Base-by-base conservation (phyloP, 2,329 filamentous ascomycete genomes). In the Venturia asperata region DNA sequence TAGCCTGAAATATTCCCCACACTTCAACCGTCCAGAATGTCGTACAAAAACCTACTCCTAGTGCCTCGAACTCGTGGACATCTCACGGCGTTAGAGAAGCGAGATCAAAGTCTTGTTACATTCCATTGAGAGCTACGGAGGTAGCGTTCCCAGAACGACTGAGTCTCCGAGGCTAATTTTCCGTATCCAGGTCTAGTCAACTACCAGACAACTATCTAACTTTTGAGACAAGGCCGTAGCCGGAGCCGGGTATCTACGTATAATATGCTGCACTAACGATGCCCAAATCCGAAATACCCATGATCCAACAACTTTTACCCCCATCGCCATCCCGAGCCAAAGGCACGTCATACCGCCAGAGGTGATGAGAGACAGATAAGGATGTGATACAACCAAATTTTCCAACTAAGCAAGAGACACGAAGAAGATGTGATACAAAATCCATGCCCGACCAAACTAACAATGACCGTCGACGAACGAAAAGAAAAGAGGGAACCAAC, bases 171-270 rank as follows among this genome's bases (percentile, higher is more conserved):
- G 52, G 52, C 52, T 58, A 58, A 58, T 19, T 37, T 27, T 27
- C 30, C 52, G 15, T 58, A 58, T 52, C 52, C 52, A 37, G 27
- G 30, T 58, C 52, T 58, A 58, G 52, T 58, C 30, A 11, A 58
- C 9, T 30, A 58, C 52, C 19, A 58, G 27, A 34, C 30, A n/a
- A 58, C 27, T 21, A 17, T 58, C 52, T 37, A 58, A 37, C 52
- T 10, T 58, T 58, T 10, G 30, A 58, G 52, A 55, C 49, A 55
- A 58, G 52, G 52, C 52, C 52, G 30, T 21, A 37, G 52, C 52
- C 52, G 52, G 52, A 37, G 52, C 52, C 52, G 52, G 52, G 52
- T 39, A 58, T 58, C 27, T 58, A 58, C 17, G 27, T 58, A 58
- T 37, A 58, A 34, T 19, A 17, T 58, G 52, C 52, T 37, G 30